These are phyloP conservation scores for Blastocystis sp. DNA, from an alignment of 352 stramenopile species.

Conservation along the genomic window DNA sequence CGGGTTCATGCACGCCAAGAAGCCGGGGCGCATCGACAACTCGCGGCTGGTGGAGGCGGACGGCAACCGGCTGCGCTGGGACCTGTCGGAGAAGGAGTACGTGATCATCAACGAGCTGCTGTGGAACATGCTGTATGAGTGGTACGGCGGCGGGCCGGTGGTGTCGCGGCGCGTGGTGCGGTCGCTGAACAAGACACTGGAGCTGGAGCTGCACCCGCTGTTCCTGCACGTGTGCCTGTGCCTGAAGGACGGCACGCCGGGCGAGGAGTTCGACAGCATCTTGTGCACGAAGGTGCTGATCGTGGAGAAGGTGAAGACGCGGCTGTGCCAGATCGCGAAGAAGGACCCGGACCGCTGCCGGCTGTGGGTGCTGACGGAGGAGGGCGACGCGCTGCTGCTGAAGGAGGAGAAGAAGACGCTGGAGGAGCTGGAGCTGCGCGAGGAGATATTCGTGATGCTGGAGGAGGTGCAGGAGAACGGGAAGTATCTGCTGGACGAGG, in stretches of 20 bases:
- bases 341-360: constrained; percentile 45
- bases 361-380: constrained; percentile 62
- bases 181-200: constrained; percentile 55
- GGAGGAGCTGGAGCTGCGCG: constrained; percentile 72
- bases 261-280: constrained; percentile 68
- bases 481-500: not conserved
- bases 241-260: constrained; percentile 69
- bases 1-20: constrained; percentile 17
- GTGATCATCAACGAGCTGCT: constrained; percentile 81
- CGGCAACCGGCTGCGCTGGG: not conserved
- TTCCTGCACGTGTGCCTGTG: constrained; percentile 70
- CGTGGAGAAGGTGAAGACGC: constrained; percentile 71
- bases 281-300: constrained; percentile 71
- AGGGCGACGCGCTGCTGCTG: constrained; percentile 68
- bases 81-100: constrained; percentile 75
- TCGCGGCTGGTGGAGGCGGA: constrained; percentile 45
- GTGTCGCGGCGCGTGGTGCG: constrained; percentile 81
- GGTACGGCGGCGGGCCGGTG: constrained; percentile 84
- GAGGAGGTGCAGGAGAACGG: constrained; percentile 35
- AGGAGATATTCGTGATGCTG: constrained; percentile 69
- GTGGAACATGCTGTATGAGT: constrained; percentile 84
- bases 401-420: constrained; percentile 69
- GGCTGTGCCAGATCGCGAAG: constrained; percentile 70
- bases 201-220: constrained; percentile 72
- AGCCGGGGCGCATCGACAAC: constrained; percentile 65